Evolutionary conservation across 768 basidiomycete species (phyloP), one percentile per base, ranked within the genome.

Genomic region (Tremella fuciformis): DNA sequence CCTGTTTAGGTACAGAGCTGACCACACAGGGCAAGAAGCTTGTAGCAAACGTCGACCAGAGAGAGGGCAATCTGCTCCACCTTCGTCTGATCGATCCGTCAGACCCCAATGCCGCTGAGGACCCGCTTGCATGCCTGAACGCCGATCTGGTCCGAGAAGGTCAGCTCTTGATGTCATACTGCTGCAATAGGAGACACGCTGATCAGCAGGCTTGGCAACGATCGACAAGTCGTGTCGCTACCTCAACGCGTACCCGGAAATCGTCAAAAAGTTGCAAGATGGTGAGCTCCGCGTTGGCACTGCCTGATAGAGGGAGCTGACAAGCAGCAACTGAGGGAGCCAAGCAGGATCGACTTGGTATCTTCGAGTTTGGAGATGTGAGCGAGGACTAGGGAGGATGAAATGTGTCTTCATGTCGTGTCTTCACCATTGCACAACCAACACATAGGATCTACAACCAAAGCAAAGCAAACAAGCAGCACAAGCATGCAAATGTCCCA

Each of bases 21-120:
- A 57, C 42, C 0, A 25, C n/a, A 16, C 57, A 80, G 75, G 91
- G 90, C n/a, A 87, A 91, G 53, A 92, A 92, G 71, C 82, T 98
- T n/a, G 80, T 98, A 50, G 96, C 92, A n/a, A 97, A 93, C 78
- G 80, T 92, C 58, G 96, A 99, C 76, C 83, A 87, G 70, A 85
- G 81, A 69, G 94, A 96, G 69, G 87, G 88, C 22, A 65, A 82
- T 19, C 69, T 86, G 1, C 80, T 93, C 25, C 91, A 96, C 77
- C 84, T 99, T 54, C 88, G 94, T 49, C 84, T 99, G 37, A 94
- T 96, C 61, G 93, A 98, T 73, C 89, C 94, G 0, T 75, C 81
- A 22, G 87, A 91, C 77, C 85, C 88, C 2, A 77, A 81, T 8
- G 82, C 84, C 4, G 81, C 84, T 3, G 78, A 83, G 19, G 86